These are phyloP conservation scores for Alnus rubra DNA, from an alignment of 306 rosid species.

Conservation along the genomic window DNA sequence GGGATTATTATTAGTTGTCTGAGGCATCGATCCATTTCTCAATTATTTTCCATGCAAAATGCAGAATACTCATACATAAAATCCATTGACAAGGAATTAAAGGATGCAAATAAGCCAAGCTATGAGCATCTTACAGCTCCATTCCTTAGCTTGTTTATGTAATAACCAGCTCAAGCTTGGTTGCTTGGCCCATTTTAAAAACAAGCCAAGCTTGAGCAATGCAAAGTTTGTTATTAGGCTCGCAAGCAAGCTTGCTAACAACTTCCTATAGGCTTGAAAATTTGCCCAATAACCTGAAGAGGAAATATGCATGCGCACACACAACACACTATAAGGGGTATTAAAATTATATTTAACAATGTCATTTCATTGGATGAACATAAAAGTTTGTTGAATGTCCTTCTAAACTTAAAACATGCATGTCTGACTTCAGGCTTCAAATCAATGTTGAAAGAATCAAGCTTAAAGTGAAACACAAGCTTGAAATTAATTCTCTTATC, in stretches of 20 bases:
- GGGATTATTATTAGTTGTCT: not conserved
- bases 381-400: not conserved
- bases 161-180: too few species aligned
- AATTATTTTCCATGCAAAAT: not conserved
- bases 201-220: not conserved
- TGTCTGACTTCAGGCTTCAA: not conserved
- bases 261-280: not conserved
- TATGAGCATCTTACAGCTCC: not conserved
- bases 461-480: not conserved
- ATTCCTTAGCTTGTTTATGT: too few species aligned
- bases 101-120: not conserved
- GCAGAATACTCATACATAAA: not conserved
- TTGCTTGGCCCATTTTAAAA: not conserved
- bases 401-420: not conserved
- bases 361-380: not conserved
- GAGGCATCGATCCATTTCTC: not conserved
- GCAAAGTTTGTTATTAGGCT: not conserved
- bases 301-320: not conserved
- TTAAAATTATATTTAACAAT: not conserved
- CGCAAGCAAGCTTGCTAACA: not conserved
- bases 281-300: not conserved
- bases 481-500: not conserved
- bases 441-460: not conserved
- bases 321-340: not conserved
- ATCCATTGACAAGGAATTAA: not conserved